Evolutionary conservation across 495 filamentous ascomycete species (phyloP).

Genomic region (Acidomyces sp.): DNA sequence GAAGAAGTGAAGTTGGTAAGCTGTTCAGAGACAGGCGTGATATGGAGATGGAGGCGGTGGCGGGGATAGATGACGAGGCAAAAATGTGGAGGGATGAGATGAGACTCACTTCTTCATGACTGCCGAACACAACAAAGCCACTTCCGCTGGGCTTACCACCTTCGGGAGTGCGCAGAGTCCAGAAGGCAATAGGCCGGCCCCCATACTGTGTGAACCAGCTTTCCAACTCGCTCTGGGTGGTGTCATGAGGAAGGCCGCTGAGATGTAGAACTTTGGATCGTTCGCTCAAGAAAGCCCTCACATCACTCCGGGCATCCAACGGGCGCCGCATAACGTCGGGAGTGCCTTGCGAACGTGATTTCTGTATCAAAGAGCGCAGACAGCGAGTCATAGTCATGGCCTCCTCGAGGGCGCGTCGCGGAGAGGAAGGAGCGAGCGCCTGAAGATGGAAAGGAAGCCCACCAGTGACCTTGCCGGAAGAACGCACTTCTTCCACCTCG

Average conservation of each 20-base stretch:
- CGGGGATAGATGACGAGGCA: not conserved
- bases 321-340: slow-evolving; percentile 85
- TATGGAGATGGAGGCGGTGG: slow-evolving; percentile 3
- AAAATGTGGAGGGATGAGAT: not conserved
- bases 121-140: slow-evolving; percentile 95
- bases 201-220: slow-evolving; percentile 99
- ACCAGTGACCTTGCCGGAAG: slow-evolving; percentile 95
- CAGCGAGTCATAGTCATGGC: slow-evolving; percentile 87
- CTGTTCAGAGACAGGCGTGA: too few species aligned
- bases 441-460: slow-evolving; percentile 97
- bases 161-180: slow-evolving; percentile 93
- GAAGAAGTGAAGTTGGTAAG: too few species aligned
- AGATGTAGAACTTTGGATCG: slow-evolving; percentile 96
- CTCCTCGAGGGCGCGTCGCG: slow-evolving; percentile 93
- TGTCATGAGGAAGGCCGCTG: slow-evolving; percentile 92
- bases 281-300: slow-evolving; percentile 88
- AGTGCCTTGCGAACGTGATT: slow-evolving; percentile 92
- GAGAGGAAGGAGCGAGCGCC: slow-evolving; percentile 90
- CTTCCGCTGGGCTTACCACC: slow-evolving; percentile 97
- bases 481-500: slow-evolving; percentile 92
- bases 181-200: slow-evolving; percentile 96
- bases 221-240: slow-evolving; percentile 93
- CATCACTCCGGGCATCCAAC: slow-evolving; percentile 93
- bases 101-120: slow-evolving; percentile 84
- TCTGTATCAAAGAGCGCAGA: slow-evolving; percentile 78